phyloP scores from a whole-genome alignment of 2,329 filamentous ascomycete genomes.

The Cytospora leucostoma region DNA sequence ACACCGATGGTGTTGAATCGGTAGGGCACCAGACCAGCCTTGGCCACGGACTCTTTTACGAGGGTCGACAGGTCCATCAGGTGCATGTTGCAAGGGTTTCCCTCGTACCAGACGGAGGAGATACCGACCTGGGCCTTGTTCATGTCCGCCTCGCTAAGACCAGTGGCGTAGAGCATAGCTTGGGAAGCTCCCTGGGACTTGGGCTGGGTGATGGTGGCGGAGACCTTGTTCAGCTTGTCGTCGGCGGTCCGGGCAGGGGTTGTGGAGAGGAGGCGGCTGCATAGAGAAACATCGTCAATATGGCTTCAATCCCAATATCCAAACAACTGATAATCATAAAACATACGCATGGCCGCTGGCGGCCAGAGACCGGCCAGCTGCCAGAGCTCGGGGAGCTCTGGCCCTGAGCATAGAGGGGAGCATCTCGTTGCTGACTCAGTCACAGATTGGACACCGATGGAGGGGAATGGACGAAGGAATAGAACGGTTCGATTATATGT shows the following conservation, averaged over 20 bases:
- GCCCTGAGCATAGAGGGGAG: constrained; percentile 29
- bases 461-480: background rate
- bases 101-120: constrained; percentile 96
- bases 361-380: constrained; percentile 23
- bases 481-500: background rate
- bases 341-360: constrained; percentile 32
- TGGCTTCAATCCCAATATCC: background rate
- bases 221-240: constrained; percentile 77
- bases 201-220: constrained; percentile 84
- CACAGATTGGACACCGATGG: constrained; percentile 1
- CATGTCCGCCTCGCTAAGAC: constrained; percentile 82
- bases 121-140: constrained; percentile 97
- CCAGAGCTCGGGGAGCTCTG: constrained; percentile 30
- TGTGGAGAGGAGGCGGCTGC: constrained; percentile 53
- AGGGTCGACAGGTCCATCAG: constrained; percentile 83
- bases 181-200: constrained; percentile 98
- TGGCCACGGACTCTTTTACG: constrained; percentile 62
- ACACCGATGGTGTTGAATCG: constrained; percentile 99
- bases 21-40: constrained; percentile 84
- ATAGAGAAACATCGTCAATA: constrained; percentile 12
- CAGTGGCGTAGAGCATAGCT: constrained; percentile 97
- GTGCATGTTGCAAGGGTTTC: constrained; percentile 99
- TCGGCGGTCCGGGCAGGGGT: constrained; percentile 51
- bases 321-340: background rate
- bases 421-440: constrained; percentile 22